Evolutionary conservation across 1,284 basidiomycete species (phyloP).

Genomic region (Rhodotorula sp.): DNA sequence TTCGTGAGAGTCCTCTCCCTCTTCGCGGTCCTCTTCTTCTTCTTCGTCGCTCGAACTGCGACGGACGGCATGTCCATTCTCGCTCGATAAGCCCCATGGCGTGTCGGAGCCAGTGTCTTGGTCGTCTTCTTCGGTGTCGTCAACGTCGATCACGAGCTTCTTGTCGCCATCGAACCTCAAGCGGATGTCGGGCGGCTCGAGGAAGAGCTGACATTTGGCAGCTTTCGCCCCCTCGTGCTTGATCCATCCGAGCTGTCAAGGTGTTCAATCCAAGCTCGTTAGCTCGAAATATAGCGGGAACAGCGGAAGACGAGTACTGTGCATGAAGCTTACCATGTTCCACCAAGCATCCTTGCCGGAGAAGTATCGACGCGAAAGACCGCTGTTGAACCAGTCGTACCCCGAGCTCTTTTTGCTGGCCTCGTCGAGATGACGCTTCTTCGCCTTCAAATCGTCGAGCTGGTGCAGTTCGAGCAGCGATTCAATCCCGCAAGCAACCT

Average conservation of each 20-base stretch:
- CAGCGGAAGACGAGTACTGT: not conserved
- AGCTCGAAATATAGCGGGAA: not conserved
- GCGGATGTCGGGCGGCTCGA: not conserved
- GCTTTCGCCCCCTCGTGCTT: not conserved
- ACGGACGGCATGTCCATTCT: no score
- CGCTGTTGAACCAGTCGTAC: not conserved
- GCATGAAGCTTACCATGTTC: not conserved
- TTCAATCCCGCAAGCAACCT: not conserved
- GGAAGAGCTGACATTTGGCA: not conserved
- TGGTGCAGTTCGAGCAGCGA: not conserved
- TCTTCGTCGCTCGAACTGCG: no score
- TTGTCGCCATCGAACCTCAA: not conserved
- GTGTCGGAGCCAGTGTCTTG: no score
- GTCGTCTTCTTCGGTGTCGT: no score
- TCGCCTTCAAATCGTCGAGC: not conserved
- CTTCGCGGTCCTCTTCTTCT: no score
- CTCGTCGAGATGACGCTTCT: not conserved
- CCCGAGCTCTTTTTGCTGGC: not conserved
- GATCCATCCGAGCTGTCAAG: not conserved
- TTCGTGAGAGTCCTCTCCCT: no score
- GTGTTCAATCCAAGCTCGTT: not conserved
- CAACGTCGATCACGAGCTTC: no score
- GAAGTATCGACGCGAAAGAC: not conserved
- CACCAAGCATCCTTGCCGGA: not conserved
- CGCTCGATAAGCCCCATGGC: no score